Conservation (phyloP, 176 grass and related monocot genomes). For the Triticum turgidum region DNA sequence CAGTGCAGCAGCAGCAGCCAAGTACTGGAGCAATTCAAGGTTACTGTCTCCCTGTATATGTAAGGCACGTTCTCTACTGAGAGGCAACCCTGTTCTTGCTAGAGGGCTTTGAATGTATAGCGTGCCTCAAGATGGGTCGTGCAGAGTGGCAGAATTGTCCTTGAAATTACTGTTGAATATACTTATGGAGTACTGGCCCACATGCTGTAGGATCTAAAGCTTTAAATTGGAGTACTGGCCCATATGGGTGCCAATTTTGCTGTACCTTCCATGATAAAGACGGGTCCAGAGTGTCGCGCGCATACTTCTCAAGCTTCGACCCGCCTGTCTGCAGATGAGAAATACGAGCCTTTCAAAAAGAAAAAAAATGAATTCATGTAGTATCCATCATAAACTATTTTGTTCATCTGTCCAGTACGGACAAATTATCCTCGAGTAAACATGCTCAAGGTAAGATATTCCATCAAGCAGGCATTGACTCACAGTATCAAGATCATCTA, state of each 20-base stretch:
- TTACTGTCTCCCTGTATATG: background rate
- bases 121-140: background rate
- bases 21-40: conserved; percentile 31
- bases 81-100: background rate
- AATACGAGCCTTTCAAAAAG: conserved; percentile 9
- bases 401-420: background rate
- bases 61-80: background rate
- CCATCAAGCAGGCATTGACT: conserved; percentile 35
- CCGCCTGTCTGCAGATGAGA: conserved; percentile 50
- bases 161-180: conserved; percentile 3
- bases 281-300: conserved; percentile 53
- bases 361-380: background rate
- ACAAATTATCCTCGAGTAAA: background rate
- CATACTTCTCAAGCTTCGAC: conserved; percentile 56
- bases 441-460: background rate
- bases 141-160: background rate
- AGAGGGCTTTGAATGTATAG: conserved; percentile 6
- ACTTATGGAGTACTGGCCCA: conserved; percentile 6
- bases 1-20: background rate
- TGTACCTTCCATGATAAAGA: conserved; percentile 87
- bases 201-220: conserved; percentile 25
- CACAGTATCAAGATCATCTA: conserved; percentile 41
- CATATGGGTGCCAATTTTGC: background rate
- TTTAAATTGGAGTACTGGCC: background rate
- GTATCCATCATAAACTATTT: background rate